Base-by-base conservation (phyloP, 345 rosid genomes). In the Citrus cavaleriei region DNA sequence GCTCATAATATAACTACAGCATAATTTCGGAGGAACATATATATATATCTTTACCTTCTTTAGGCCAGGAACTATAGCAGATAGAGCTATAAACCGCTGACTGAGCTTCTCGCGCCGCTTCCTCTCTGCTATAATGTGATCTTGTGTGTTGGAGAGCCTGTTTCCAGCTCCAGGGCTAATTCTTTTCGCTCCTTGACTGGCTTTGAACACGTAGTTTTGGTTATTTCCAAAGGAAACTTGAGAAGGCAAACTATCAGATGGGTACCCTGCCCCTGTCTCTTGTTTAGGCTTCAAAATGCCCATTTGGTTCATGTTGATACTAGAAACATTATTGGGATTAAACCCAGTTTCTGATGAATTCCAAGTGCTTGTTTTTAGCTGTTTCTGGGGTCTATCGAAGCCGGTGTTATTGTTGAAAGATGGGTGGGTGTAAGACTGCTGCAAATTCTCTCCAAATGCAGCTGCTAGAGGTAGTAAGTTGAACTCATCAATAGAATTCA, bases 21-120 rank as follows among this genome's bases (percentile, higher is more conserved):
- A 13, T 13, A 46, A 46, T 46, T 2, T 46, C 18, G 18, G 18
- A 46, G 18, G 51, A 12, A 10, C 0, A 10, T 7, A 72, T 7
- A 37, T 7, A 35, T 8, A n/a, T 21, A 22, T 30, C 5, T 14
- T 1, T 81, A 89, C 95, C 95, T 89, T 91, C 83, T 89, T 89
- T 27, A 91, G 88, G 75, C 90, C 95, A 64, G 95, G 95, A 73
- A 91, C 85, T 25, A 89, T 80, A 40, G 95, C 89, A 80, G 91
- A 88, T 19, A 91, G 68, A 69, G 95, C 95, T 35, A 88, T 89
- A 73, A 91, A 89, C 30, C 86, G 61, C 74, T 91, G 90, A 67
- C 93, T 91, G 79, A 91, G 91, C 90, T 86, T 88, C 81, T 91
- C 91, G 21, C 95, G 80, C 21, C 93, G 83, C 75, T 89, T 91